Evolutionary conservation across 805 yeast species (phyloP).

Genomic region (Candida nemodendra): DNA sequence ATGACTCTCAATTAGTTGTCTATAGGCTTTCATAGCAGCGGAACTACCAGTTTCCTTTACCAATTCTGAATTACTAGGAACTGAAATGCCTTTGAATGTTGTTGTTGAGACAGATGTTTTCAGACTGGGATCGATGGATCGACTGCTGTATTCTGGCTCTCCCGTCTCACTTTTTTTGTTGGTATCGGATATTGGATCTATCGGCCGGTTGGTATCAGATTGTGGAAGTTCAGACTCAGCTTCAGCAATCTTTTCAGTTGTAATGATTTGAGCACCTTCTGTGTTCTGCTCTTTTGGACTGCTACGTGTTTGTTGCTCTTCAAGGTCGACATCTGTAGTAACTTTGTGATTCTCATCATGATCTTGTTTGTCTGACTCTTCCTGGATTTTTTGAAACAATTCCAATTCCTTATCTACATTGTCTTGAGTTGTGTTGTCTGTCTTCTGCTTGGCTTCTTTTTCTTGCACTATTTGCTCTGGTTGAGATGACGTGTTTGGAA

Average conservation of each 20-base stretch:
- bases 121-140: constrained; percentile 9
- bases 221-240: not conserved
- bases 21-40: constrained; percentile 27
- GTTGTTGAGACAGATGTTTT: constrained; percentile 16
- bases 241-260: not conserved
- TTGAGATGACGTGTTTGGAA: constrained; percentile 1
- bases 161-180: constrained; percentile 2
- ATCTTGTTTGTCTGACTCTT: constrained; percentile 4
- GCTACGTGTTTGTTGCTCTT: not conserved
- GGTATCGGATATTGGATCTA: not conserved
- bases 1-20: constrained; percentile 23
- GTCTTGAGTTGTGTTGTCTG: not conserved
- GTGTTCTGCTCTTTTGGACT: not conserved
- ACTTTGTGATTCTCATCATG: not conserved
- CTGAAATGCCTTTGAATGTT: constrained; percentile 30
- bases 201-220: not conserved
- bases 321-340: not conserved
- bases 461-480: not conserved
- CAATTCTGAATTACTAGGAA: constrained; percentile 36
- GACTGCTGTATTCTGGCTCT: not conserved
- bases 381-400: constrained; percentile 2
- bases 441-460: constrained; percentile 1
- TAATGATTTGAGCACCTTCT: not conserved
- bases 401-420: constrained; percentile 9
- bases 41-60: constrained; percentile 25